phyloP scores from a whole-genome alignment of 2,329 filamentous ascomycete genomes.

The Aspergillus sp. region DNA sequence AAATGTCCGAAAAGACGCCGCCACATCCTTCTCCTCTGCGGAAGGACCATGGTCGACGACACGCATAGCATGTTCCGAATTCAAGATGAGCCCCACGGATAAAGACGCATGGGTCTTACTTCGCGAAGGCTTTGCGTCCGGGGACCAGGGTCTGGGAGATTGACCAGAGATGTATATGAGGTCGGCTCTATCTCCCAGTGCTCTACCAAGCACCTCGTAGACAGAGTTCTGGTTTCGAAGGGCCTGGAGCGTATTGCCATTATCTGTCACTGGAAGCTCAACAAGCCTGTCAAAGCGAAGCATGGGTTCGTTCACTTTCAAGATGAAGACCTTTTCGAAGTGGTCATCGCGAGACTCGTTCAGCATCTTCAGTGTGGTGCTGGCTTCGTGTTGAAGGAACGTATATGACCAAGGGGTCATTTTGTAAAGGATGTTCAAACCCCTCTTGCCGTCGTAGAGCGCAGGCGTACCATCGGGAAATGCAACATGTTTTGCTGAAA shows the following conservation, averaged over 20 bases:
- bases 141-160: conserved; percentile 44
- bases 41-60: conserved; percentile 84
- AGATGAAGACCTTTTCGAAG: conserved; percentile 82
- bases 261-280: conserved; percentile 28
- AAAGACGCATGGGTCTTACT: conserved; percentile 39
- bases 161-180: conserved; percentile 60
- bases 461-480: conserved; percentile 58
- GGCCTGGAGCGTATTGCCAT: conserved; percentile 24
- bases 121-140: conserved; percentile 39
- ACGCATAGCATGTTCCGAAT: conserved; percentile 69
- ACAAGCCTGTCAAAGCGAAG: conserved; percentile 56
- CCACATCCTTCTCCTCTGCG: conserved; percentile 80
- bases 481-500: conserved; percentile 26
- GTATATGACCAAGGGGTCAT: conserved; percentile 83
- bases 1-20: conserved; percentile 78
- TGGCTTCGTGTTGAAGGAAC: conserved; percentile 71
- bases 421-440: conserved; percentile 83
- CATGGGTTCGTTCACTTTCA: conserved; percentile 50
- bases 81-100: conserved; percentile 66
- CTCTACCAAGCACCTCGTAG: conserved; percentile 64
- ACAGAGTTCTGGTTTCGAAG: conserved; percentile 42
- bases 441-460: conserved; percentile 71
- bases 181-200: conserved; percentile 71
- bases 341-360: conserved; percentile 72
- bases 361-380: conserved; percentile 69